Conservation (phyloP, 2,329 filamentous ascomycete species). For the Aspergillus tanneri region DNA sequence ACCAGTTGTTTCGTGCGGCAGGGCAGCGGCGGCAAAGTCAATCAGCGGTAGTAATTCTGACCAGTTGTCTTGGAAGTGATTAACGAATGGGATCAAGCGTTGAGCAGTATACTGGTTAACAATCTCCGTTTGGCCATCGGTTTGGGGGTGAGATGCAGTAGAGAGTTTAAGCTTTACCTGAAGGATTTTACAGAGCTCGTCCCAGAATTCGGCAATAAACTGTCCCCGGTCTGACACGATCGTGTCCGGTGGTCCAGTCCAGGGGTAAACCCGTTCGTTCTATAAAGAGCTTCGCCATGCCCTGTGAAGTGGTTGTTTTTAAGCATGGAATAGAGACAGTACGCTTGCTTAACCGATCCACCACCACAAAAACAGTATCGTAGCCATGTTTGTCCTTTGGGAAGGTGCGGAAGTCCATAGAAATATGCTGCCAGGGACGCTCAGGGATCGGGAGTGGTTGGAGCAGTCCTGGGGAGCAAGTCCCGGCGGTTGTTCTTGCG, state of each 20-base stretch:
- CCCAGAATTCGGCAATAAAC: not conserved
- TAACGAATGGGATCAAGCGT: not conserved
- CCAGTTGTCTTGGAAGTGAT: not conserved
- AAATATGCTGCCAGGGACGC: slow-evolving; percentile 2
- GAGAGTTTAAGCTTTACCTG: not conserved
- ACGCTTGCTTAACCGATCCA: slow-evolving; percentile 13
- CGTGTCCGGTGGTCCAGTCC: not conserved
- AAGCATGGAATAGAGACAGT: not conserved
- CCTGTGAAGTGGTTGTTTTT: not conserved
- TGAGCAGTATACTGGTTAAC: not conserved
- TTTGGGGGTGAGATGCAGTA: not conserved
- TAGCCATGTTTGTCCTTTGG: not conserved
- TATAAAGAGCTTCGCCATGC: no score
- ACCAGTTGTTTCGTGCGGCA: no score
- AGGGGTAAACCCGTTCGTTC: not conserved
- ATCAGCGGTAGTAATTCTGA: no score
- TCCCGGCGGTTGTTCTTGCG: no score
- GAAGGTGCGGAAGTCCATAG: slow-evolving; percentile 9
- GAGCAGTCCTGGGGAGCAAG: no score
- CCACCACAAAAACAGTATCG: slow-evolving; percentile 9
- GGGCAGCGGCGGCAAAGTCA: no score
- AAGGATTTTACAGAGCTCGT: not conserved
- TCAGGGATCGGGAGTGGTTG: no score
- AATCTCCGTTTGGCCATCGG: not conserved
- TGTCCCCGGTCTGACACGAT: not conserved